A percentile compares a stretch with the other conserved stretches of the same genome.
Evolutionary conservation across 352 stramenopile genomes (phyloP).

Genomic region (Pythium folliculosum): DNA sequence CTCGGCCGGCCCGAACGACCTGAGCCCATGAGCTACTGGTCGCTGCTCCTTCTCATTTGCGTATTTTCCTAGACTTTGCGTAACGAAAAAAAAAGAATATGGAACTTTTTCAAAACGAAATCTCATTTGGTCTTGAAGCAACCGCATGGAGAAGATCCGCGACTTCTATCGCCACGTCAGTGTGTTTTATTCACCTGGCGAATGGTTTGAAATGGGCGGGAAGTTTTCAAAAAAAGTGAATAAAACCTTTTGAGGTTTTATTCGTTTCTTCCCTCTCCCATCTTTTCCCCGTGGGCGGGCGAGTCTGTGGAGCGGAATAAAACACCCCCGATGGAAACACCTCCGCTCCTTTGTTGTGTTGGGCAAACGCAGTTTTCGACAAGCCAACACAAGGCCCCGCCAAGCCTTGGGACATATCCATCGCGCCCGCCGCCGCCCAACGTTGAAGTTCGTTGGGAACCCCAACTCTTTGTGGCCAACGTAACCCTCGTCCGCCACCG

Average conservation of each 20-base stretch:
- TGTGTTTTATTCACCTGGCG: constrained; percentile 21
- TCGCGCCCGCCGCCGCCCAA: background rate
- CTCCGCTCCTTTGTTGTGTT: too few species aligned
- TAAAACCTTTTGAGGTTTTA: constrained; percentile 14
- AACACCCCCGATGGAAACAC: constrained; percentile 15
- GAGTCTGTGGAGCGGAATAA: constrained; percentile 22
- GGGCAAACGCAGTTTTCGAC: background rate
- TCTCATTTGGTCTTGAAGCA: too few species aligned
- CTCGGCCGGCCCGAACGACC: background rate
- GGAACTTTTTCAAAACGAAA: too few species aligned
- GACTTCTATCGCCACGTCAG: too few species aligned
- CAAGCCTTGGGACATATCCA: too few species aligned
- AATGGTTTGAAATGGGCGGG: background rate
- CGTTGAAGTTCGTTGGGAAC: constrained; percentile 3
- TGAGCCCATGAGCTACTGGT: background rate
- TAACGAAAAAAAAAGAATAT: background rate
- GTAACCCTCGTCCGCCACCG: too few species aligned
- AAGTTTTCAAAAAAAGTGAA: background rate
- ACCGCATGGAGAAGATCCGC: too few species aligned
- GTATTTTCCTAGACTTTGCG: background rate
- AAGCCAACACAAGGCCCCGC: background rate
- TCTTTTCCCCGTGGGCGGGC: constrained; percentile 2
- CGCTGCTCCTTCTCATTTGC: too few species aligned
- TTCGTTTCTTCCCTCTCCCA: background rate
- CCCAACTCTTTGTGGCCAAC: too few species aligned